These are phyloP conservation scores for Fomes fomentarius DNA, from an alignment of 1,284 basidiomycete genomes.

Conservation along the genomic window DNA sequence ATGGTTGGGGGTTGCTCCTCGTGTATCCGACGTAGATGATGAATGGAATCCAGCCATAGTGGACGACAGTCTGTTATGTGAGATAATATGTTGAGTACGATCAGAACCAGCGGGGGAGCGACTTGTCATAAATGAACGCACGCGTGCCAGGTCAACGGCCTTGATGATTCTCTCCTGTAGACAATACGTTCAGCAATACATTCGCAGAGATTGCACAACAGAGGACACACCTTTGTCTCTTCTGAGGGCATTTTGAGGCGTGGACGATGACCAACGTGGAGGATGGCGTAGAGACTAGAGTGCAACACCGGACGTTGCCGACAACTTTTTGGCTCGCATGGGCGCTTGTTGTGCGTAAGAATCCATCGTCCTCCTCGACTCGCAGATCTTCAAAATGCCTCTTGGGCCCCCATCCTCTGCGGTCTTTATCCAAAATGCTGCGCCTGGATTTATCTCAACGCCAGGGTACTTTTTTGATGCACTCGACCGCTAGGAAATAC, in stretches of 20 bases:
- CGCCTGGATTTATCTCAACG: slow-evolving; percentile 35
- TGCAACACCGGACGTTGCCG: slow-evolving; percentile 35
- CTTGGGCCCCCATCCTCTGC: slow-evolving; percentile 70
- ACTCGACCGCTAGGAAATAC: not conserved
- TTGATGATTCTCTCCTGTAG: slow-evolving; percentile 78
- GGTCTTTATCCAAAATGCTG: slow-evolving; percentile 58
- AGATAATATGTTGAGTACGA: slow-evolving; percentile 9
- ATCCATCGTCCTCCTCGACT: slow-evolving; percentile 20
- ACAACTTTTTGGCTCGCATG: slow-evolving; percentile 34
- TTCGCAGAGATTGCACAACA: not conserved
- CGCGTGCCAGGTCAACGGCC: slow-evolving; percentile 77
- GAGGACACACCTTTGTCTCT: slow-evolving; percentile 73
- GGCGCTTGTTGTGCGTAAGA: slow-evolving; percentile 24
- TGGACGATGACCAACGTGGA: slow-evolving; percentile 31
- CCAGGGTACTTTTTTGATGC: slow-evolving; percentile 34
- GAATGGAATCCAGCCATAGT: slow-evolving; percentile 93
- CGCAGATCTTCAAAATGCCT: slow-evolving; percentile 53
- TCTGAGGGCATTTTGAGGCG: slow-evolving; percentile 74
- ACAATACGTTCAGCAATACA: not conserved
- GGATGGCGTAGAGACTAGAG: slow-evolving; percentile 27
- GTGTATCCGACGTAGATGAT: slow-evolving; percentile 94
- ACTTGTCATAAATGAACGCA: slow-evolving; percentile 49
- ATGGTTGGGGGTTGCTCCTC: slow-evolving; percentile 88
- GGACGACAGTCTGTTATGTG: slow-evolving; percentile 73
- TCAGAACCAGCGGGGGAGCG: not conserved